Evolutionary conservation across 495 filamentous ascomycete species (phyloP).

Genomic region (Haplographium delicatum): DNA sequence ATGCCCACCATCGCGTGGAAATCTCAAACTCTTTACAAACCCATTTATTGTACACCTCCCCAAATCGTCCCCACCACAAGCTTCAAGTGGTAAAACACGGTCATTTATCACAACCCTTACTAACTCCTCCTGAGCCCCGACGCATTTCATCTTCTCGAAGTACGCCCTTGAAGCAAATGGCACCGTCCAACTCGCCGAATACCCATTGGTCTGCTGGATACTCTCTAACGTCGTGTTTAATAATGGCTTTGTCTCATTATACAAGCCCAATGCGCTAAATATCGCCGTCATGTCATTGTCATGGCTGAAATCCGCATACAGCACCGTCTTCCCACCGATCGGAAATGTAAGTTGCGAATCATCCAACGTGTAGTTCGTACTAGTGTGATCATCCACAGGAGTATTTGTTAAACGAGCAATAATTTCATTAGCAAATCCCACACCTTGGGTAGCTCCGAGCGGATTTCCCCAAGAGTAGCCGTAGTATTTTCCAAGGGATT

Average conservation of each 20-base stretch:
- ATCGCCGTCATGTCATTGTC: conserved; percentile 78
- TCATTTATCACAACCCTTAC: conserved; percentile 80
- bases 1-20: conserved; percentile 60
- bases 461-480: conserved; percentile 69
- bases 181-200: conserved; percentile 69
- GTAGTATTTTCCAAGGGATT: conserved; percentile 75
- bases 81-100: conserved; percentile 63
- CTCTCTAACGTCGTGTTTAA: conserved; percentile 42
- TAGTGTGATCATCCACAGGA: conserved; percentile 64
- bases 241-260: conserved; percentile 50
- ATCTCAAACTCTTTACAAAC: conserved; percentile 68
- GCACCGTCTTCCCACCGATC: conserved; percentile 38
- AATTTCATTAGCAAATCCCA: conserved; percentile 80
- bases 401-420: conserved; percentile 66
- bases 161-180: conserved; percentile 74
- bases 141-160: conserved; percentile 78
- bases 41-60: conserved; percentile 60
- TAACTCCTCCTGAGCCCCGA: conserved; percentile 42
- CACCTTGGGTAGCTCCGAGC: conserved; percentile 73
- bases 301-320: conserved; percentile 86
- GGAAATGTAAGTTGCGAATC: conserved; percentile 58
- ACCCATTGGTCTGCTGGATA: conserved; percentile 38
- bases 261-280: conserved; percentile 68
- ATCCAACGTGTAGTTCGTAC: conserved; percentile 70
- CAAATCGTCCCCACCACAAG: conserved; percentile 58